Evolutionary conservation across 805 yeast species (phyloP).

Genomic region (Ogataea kodamae): DNA sequence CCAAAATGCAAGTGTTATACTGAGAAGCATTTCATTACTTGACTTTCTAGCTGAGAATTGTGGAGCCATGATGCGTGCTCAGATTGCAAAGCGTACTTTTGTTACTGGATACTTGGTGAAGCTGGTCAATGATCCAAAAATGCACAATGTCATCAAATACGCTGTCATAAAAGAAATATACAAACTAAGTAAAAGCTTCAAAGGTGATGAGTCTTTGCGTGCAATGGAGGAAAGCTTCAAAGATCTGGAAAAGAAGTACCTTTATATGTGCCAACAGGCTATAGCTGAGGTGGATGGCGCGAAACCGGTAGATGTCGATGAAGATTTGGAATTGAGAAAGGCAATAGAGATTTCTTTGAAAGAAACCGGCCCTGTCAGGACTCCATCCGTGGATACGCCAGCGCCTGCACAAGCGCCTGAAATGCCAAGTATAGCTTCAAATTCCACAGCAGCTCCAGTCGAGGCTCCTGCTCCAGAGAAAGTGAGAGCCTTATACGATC

Average conservation of each 20-base stretch:
- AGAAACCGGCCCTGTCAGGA: conserved; percentile 42
- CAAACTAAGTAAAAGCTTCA: conserved; percentile 63
- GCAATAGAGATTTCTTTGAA: conserved; percentile 71
- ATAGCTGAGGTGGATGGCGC: conserved; percentile 25
- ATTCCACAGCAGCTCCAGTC: conserved; percentile 2
- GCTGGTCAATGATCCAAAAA: conserved; percentile 48
- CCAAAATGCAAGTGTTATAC: conserved; percentile 61
- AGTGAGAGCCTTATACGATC: conserved; percentile 83
- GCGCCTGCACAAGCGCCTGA: conserved; percentile 6
- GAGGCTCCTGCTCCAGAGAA: conserved; percentile 23
- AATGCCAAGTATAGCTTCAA: no score
- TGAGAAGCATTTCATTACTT: conserved; percentile 53
- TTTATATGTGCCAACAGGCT: conserved; percentile 35
- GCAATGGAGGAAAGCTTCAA: conserved; percentile 62
- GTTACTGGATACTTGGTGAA: conserved; percentile 42
- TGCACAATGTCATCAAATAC: conserved; percentile 66
- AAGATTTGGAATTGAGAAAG: conserved; percentile 76
- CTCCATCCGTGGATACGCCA: conserved; percentile 18
- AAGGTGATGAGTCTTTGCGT: conserved; percentile 69
- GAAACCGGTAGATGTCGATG: conserved; percentile 30
- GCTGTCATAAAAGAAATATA: conserved; percentile 63
- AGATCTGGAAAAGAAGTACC: conserved; percentile 42
- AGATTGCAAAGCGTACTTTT: conserved; percentile 56
- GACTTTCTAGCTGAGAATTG: conserved; percentile 72
- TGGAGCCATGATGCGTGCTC: conserved; percentile 63